Evolutionary conservation across 345 rosid genomes (phyloP), one percentile per base, ranked within the genome.

Genomic region (Cardiospermum halicacabum): DNA sequence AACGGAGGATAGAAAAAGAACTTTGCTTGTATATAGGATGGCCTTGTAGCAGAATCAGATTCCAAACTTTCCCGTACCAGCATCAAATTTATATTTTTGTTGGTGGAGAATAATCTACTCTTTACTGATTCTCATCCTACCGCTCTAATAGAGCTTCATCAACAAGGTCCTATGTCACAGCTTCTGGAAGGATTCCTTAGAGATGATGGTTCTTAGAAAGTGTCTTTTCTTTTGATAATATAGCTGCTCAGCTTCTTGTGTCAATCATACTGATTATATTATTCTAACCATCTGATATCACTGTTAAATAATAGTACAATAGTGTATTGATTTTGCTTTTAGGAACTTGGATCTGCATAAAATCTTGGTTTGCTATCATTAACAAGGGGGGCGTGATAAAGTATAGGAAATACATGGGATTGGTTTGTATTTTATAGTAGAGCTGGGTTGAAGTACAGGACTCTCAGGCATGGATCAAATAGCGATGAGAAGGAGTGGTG

Each of bases 381-480:
- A 37, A 11, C 28, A 11, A 18, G 2, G 47, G 18, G 11, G 16
- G 65, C 11, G 15, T 26, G 53, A 15, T 42, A 25, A 60, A 27
- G 47, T 19, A 19, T 36, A 21, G 40, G 6, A 58, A 28, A 18
- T 0, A 30, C 3, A 4, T 13, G 24, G 31, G 32, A 57, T 37
- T 39, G 28, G 37, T 60, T 34, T 10, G 19, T 59, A 39, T 40
- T 42, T 48, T 54, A 39, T 42, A 21, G 26, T 43, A 36, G 19
- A 60, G 49, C 27, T 7, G 30, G 54, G 39, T 22, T 18, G 18
- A 21, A 28, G 26, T 36, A 28, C 48, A 60, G 65, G 10, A 49
- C 48, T 69, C 63, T 71, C 63, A 26, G 31, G 56, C 69, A 81
- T 81, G 82, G 81, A 81, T 53, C 74, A 67, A 39, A 59, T 55